Percentiles rank a stretch among this genome's conserved stretches.
Evolutionary conservation across 352 stramenopile species (phyloP).

Genomic region (Globisporangium acanthophoron): DNA sequence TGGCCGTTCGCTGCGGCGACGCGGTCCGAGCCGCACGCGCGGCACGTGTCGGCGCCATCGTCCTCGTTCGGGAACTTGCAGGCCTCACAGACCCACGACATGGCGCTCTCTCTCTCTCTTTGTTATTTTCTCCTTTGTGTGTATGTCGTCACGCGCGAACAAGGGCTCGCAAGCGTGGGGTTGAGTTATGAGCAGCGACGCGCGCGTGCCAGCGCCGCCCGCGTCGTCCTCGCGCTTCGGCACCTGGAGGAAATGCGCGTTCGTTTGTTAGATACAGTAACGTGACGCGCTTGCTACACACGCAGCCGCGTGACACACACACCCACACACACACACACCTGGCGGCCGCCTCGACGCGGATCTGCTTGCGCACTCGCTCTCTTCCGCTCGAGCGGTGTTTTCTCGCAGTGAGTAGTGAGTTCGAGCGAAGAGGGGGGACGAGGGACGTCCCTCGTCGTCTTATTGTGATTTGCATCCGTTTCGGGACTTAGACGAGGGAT

Average conservation of each 20-base stretch:
- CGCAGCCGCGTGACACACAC: not conserved
- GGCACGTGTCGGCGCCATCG: slow-evolving; percentile 45
- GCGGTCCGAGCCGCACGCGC: slow-evolving; percentile 52
- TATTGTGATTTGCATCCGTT: no score
- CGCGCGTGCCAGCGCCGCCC: no score
- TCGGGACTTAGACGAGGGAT: no score
- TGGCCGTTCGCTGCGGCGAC: not conserved
- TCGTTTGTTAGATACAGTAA: no score
- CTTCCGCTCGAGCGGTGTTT: not conserved
- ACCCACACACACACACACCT: not conserved
- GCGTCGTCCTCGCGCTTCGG: no score
- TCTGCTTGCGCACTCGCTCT: not conserved
- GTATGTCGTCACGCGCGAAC: not conserved
- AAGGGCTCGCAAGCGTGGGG: not conserved
- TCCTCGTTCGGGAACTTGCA: slow-evolving; percentile 66
- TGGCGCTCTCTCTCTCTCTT: slow-evolving; percentile 10
- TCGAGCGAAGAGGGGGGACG: not conserved
- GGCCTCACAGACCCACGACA: slow-evolving; percentile 56
- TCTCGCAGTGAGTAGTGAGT: not conserved
- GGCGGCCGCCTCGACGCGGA: not conserved
- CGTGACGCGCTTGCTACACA: no score
- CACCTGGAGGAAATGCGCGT: no score
- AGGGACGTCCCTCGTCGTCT: not conserved
- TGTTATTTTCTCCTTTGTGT: not conserved
- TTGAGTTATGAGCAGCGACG: not conserved